phyloP scores from a whole-genome alignment of 2,329 filamentous ascomycete genomes.

The Chaetomium strumarium region DNA sequence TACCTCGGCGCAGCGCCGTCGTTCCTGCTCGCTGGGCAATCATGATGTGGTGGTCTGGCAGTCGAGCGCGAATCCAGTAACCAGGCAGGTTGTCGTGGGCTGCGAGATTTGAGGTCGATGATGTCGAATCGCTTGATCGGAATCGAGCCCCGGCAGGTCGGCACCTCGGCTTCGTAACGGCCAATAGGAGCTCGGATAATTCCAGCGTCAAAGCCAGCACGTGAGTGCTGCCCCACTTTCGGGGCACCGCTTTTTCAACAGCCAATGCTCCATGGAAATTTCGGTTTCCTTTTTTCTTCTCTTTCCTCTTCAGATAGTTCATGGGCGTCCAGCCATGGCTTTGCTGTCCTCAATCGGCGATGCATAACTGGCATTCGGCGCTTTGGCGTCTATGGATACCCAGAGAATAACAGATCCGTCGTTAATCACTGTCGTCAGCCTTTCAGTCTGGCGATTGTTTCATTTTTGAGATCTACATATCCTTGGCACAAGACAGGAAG shows the following conservation, averaged over 20 bases:
- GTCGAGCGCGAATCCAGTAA: slow-evolving; percentile 6
- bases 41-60: slow-evolving; percentile 37
- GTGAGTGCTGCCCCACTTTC: slow-evolving; percentile 18
- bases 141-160: slow-evolving; percentile 21
- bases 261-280: slow-evolving; percentile 15
- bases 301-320: slow-evolving; percentile 44
- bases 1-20: slow-evolving; percentile 55
- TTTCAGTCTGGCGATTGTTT: slow-evolving; percentile 49
- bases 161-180: slow-evolving; percentile 21
- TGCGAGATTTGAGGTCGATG: slow-evolving; percentile 20
- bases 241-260: neutral
- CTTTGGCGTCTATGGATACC: slow-evolving; percentile 33
- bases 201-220: slow-evolving; percentile 12
- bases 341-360: slow-evolving; percentile 27
- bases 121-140: slow-evolving; percentile 16
- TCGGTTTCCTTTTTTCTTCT: slow-evolving; percentile 23
- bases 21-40: slow-evolving; percentile 53
- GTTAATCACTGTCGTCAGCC: slow-evolving; percentile 50
- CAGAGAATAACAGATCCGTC: slow-evolving; percentile 48
- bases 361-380: slow-evolving; percentile 28
- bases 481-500: neutral
- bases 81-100: slow-evolving; percentile 17
- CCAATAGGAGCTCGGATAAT: slow-evolving; percentile 22
- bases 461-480: slow-evolving; percentile 54
- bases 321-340: slow-evolving; percentile 39